These are phyloP conservation scores for Thermothielavioides terrestris DNA, from an alignment of 495 filamentous ascomycete species.

Conservation along the genomic window DNA sequence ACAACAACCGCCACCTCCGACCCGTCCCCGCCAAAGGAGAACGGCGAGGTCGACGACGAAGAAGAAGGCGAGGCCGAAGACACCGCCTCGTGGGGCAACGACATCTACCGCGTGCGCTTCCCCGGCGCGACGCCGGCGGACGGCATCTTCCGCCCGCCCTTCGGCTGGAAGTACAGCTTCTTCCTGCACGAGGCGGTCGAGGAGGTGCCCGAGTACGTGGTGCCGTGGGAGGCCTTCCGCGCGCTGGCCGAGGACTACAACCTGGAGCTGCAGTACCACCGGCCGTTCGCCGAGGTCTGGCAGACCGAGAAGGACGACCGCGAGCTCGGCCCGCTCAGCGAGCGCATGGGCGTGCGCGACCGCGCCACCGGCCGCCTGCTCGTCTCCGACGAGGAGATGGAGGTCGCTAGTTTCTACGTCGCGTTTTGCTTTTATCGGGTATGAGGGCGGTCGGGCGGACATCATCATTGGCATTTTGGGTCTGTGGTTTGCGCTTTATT, in stretches of 20 bases:
- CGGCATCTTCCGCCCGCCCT: conserved; percentile 82
- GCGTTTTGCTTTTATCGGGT: conserved; percentile 94
- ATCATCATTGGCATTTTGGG: too few species aligned
- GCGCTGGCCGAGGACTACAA: conserved; percentile 93
- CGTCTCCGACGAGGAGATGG: conserved; percentile 75
- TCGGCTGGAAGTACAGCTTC: conserved; percentile 96
- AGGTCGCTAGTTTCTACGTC: conserved; percentile 83
- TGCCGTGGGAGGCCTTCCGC: conserved; percentile 96
- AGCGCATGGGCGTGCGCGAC: conserved; percentile 86
- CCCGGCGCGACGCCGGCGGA: conserved; percentile 69
- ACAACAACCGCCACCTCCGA: conserved; percentile 4
- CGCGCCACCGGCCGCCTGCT: conserved; percentile 55
- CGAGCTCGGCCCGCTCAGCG: conserved; percentile 71
- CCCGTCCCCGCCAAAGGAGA: conserved; percentile 17
- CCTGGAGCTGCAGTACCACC: conserved; percentile 86
- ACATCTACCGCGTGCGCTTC: conserved; percentile 82
- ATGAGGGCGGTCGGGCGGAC: conserved; percentile 39
- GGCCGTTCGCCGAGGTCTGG: conserved; percentile 84
- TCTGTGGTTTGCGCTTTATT: too few species aligned
- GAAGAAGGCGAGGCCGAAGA: conserved; percentile 47
- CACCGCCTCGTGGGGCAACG: conserved; percentile 79
- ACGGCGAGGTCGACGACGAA: conserved; percentile 39
- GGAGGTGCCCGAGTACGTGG: conserved; percentile 93
- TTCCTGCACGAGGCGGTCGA: conserved; percentile 93
- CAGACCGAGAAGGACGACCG: conserved; percentile 75